phyloP scores from a whole-genome alignment of 495 filamentous ascomycete species.

The Thermochaetoides thermophila region DNA sequence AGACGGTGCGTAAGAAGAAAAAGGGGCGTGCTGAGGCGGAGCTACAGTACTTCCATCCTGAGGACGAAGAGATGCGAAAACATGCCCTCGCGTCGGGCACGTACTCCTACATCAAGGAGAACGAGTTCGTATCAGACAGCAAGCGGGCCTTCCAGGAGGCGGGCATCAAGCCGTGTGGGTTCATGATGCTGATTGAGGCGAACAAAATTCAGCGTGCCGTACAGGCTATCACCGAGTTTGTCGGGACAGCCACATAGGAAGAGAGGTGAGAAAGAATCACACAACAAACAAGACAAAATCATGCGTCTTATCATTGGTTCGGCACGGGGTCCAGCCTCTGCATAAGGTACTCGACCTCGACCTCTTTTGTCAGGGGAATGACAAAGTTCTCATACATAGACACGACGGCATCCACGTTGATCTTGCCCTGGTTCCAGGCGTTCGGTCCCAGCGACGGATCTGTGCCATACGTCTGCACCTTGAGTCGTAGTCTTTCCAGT shows the following conservation, averaged over 20 bases:
- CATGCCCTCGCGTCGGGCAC: slow-evolving; percentile 49
- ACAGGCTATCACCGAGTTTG: slow-evolving; percentile 55
- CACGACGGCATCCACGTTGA: slow-evolving; percentile 85
- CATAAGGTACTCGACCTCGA: slow-evolving; percentile 97
- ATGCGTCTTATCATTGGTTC: slow-evolving; percentile 7
- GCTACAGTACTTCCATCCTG: slow-evolving; percentile 85
- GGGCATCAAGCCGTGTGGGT: slow-evolving; percentile 71
- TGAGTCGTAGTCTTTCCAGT: slow-evolving; percentile 69
- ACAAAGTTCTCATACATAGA: slow-evolving; percentile 91
- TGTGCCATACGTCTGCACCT: slow-evolving; percentile 89
- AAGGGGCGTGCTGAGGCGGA: slow-evolving; percentile 46
- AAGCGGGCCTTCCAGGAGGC: slow-evolving; percentile 89
- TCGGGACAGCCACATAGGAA: slow-evolving; percentile 33
- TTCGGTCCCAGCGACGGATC: slow-evolving; percentile 44
- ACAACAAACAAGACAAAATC: slow-evolving; percentile 4
- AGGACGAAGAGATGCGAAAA: slow-evolving; percentile 79
- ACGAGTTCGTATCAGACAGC: slow-evolving; percentile 68
- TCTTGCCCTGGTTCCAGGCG: slow-evolving; percentile 40
- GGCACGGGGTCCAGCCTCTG: slow-evolving; percentile 55
- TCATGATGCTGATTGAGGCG: slow-evolving; percentile 64
- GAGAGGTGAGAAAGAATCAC: slow-evolving; percentile 5
- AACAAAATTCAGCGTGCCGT: slow-evolving; percentile 50
- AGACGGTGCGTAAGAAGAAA: slow-evolving; percentile 57
- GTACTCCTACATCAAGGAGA: slow-evolving; percentile 66
- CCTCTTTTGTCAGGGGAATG: slow-evolving; percentile 91